Evolutionary conservation across 2,329 filamentous ascomycete genomes (phyloP).

Genomic region (Talaromyces sp.): DNA sequence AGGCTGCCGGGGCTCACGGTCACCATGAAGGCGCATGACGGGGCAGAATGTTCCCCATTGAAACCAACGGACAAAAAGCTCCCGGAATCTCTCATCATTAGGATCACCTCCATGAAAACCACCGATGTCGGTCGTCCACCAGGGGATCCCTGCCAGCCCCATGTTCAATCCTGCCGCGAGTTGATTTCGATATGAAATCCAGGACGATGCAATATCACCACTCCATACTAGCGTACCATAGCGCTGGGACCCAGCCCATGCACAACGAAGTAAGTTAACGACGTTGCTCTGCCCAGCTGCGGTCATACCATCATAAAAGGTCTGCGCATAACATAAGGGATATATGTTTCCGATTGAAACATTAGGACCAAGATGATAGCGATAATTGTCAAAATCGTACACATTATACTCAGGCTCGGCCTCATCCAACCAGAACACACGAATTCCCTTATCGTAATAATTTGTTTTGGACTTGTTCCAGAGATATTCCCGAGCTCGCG

Average conservation of each 20-base stretch:
- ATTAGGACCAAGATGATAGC: constrained; percentile 59
- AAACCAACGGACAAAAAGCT: constrained; percentile 67
- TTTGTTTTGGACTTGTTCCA: constrained; percentile 61
- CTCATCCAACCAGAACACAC: constrained; percentile 68
- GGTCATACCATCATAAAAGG: constrained; percentile 60
- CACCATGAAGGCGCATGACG: constrained; percentile 66
- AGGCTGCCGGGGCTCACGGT: constrained; percentile 59
- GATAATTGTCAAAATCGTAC: constrained; percentile 67
- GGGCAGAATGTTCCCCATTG: constrained; percentile 68
- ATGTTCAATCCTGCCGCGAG: constrained; percentile 65
- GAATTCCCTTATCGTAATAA: constrained; percentile 63
- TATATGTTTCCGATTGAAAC: constrained; percentile 61
- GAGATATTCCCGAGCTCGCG: constrained; percentile 57
- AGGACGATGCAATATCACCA: constrained; percentile 65
- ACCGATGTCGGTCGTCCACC: constrained; percentile 71
- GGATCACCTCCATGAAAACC: constrained; percentile 67
- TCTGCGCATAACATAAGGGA: constrained; percentile 57
- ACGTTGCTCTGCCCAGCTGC: constrained; percentile 55
- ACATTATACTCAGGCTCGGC: constrained; percentile 65
- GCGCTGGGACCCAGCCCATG: constrained; percentile 61
- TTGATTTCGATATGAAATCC: constrained; percentile 60
- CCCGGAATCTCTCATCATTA: constrained; percentile 55
- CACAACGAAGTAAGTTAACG: constrained; percentile 60
- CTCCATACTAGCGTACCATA: constrained; percentile 67
- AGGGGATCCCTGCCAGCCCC: constrained; percentile 62